These are phyloP conservation scores for Clitoria ternatea DNA, from an alignment of 306 rosid species.

Conservation along the genomic window DNA sequence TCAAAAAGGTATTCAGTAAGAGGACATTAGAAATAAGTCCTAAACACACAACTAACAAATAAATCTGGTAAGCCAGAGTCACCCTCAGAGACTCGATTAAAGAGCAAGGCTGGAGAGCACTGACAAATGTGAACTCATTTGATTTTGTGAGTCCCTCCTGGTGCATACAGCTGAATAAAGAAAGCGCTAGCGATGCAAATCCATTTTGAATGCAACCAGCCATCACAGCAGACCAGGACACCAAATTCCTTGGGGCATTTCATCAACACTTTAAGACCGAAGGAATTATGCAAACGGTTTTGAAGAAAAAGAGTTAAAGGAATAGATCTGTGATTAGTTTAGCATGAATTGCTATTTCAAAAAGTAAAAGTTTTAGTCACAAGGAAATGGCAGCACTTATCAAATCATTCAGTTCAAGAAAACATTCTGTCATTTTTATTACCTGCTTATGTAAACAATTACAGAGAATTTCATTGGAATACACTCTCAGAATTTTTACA, in stretches of 20 bases:
- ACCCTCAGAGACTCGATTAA: slow-evolving; percentile 29
- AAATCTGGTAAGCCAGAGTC: slow-evolving; percentile 46
- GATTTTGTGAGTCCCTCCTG: slow-evolving; percentile 50
- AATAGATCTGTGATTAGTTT: slow-evolving; percentile 40
- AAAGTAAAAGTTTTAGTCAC: slow-evolving; percentile 31
- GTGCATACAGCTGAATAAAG: slow-evolving; percentile 55
- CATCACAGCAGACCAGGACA: slow-evolving; percentile 69
- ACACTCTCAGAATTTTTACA: no score
- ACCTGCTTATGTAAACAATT: no score
- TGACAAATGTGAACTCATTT: slow-evolving; percentile 67
- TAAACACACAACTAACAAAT: slow-evolving; percentile 45
- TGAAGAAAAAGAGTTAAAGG: slow-evolving; percentile 52
- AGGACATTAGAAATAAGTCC: slow-evolving; percentile 55
- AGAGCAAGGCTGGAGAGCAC: slow-evolving; percentile 72
- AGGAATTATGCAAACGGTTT: slow-evolving; percentile 50
- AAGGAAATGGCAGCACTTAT: no score
- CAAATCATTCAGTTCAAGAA: no score
- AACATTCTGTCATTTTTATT: no score
- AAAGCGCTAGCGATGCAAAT: slow-evolving; percentile 38
- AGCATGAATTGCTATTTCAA: slow-evolving; percentile 62
- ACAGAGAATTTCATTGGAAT: no score
- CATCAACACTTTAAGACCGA: slow-evolving; percentile 67
- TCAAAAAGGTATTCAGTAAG: slow-evolving; percentile 52
- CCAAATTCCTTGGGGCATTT: slow-evolving; percentile 69
- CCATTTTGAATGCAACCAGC: slow-evolving; percentile 53